A percentile compares a stretch with the other conserved stretches of the same genome.
These are phyloP conservation scores for Daedaleopsis nitida DNA, from an alignment of 768 basidiomycete species.

Conservation along the genomic window DNA sequence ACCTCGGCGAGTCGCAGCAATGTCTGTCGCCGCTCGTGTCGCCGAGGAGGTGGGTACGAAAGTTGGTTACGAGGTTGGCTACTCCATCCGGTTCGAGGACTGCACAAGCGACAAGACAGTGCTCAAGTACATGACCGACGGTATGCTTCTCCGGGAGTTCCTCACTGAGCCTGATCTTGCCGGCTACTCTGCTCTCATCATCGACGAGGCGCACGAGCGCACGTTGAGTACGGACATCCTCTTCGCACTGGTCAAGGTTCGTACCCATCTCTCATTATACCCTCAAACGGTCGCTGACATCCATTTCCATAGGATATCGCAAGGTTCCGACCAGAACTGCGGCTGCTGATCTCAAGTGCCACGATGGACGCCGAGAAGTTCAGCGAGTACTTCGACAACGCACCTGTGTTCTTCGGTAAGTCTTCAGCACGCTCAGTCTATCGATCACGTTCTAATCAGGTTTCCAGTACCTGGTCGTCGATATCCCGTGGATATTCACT, in stretches of 20 bases:
- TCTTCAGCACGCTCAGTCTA: background rate
- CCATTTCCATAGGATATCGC: slow-evolving; percentile 79
- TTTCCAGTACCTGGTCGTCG: slow-evolving; percentile 88
- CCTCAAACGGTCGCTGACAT: slow-evolving; percentile 32
- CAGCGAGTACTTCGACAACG: slow-evolving; percentile 94
- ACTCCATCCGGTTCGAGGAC: slow-evolving; percentile 99
- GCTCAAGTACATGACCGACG: slow-evolving; percentile 99
- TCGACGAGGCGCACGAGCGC: slow-evolving; percentile 98
- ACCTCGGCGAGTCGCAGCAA: slow-evolving; percentile 97
- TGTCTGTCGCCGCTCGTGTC: slow-evolving; percentile 99
- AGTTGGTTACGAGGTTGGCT: slow-evolving; percentile 98
- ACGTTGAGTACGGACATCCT: slow-evolving; percentile 98
- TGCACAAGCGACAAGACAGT: slow-evolving; percentile 99
- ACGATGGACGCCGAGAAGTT: slow-evolving; percentile 99
- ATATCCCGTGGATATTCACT: slow-evolving; percentile 98
- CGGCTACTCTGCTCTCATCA: slow-evolving; percentile 92
- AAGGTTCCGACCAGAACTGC: slow-evolving; percentile 91
- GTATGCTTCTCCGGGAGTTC: slow-evolving; percentile 97
- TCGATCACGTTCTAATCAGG: slow-evolving; percentile 11
- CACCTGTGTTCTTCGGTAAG: slow-evolving; percentile 91
- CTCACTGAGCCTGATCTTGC: slow-evolving; percentile 96
- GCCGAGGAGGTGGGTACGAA: slow-evolving; percentile 98
- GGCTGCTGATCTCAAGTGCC: slow-evolving; percentile 92
- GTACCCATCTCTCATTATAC: slow-evolving; percentile 35
- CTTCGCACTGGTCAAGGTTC: slow-evolving; percentile 96